phyloP scores from a whole-genome alignment of 345 rosid genomes.

The Sonneratia caseolaris region DNA sequence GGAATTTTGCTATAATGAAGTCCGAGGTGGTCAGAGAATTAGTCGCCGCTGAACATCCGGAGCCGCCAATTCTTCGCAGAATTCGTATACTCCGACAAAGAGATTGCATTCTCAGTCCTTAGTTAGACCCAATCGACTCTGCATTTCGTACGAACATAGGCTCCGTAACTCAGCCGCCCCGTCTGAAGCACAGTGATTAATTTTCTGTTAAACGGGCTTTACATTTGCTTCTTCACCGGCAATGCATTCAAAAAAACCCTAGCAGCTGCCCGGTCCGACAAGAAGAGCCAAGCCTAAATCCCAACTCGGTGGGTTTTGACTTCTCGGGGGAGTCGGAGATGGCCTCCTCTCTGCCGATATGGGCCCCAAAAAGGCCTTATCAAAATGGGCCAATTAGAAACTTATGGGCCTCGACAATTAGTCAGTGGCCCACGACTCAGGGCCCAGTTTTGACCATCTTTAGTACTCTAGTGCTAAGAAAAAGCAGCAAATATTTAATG shows the following conservation, averaged over 20 bases:
- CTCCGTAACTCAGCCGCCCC: background rate
- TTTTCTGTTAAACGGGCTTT: background rate
- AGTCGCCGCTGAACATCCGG: background rate
- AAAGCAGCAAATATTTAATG: no score
- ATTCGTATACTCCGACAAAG: slow-evolving; percentile 8
- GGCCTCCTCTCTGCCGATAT: no score
- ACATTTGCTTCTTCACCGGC: background rate
- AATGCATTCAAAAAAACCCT: background rate
- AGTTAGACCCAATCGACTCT: background rate
- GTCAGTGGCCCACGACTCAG: no score
- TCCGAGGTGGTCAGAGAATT: background rate
- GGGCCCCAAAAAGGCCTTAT: no score
- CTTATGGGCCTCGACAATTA: no score
- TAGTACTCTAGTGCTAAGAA: no score
- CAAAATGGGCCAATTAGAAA: no score
- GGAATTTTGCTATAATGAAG: background rate
- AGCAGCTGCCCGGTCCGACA: background rate
- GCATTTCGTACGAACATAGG: background rate
- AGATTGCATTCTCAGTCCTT: slow-evolving; percentile 6
- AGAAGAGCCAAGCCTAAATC: background rate
- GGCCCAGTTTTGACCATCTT: no score
- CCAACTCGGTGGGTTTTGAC: no score
- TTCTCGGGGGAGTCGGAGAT: no score
- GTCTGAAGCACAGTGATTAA: background rate
- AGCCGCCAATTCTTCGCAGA: slow-evolving; percentile 1